These are phyloP conservation scores for Gleditsia sinensis DNA, from an alignment of 306 rosid species.

Conservation along the genomic window DNA sequence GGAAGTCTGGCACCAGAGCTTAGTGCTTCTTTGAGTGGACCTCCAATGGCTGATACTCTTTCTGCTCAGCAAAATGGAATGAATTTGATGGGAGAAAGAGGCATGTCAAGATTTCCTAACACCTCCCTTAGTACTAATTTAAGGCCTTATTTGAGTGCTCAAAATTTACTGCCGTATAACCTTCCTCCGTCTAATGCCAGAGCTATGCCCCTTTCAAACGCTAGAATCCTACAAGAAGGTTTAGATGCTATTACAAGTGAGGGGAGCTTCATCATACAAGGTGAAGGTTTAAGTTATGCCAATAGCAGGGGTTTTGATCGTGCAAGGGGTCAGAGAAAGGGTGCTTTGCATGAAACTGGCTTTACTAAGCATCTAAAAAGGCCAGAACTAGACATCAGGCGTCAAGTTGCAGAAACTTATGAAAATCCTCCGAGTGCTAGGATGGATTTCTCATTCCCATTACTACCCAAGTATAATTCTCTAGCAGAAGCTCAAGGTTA, in stretches of 20 bases:
- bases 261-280: constrained; percentile 60
- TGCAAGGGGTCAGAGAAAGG: constrained; percentile 37
- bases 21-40: constrained; percentile 38
- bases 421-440: constrained; percentile 40
- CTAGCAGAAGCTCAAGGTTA: constrained; percentile 45
- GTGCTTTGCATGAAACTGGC: constrained; percentile 27
- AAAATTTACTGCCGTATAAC: constrained; percentile 18
- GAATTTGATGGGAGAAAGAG: constrained; percentile 36
- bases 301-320: constrained; percentile 32
- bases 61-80: constrained; percentile 32
- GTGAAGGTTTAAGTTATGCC: constrained; percentile 52
- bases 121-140: constrained; percentile 20
- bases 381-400: constrained; percentile 33
- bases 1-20: constrained; percentile 25
- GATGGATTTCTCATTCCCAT: constrained; percentile 26
- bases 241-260: constrained; percentile 45
- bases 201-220: constrained; percentile 35
- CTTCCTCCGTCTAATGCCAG: constrained; percentile 34
- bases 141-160: constrained; percentile 36
- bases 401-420: constrained; percentile 29
- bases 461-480: constrained; percentile 39
- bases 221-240: constrained; percentile 35
- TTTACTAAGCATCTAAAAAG: constrained; percentile 34
- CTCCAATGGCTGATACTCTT: constrained; percentile 31
- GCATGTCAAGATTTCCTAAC: constrained; percentile 29